Evolutionary conservation across 371 early-diverging fungal species (phyloP).

Genomic region (Sporodiniella umbellata): DNA sequence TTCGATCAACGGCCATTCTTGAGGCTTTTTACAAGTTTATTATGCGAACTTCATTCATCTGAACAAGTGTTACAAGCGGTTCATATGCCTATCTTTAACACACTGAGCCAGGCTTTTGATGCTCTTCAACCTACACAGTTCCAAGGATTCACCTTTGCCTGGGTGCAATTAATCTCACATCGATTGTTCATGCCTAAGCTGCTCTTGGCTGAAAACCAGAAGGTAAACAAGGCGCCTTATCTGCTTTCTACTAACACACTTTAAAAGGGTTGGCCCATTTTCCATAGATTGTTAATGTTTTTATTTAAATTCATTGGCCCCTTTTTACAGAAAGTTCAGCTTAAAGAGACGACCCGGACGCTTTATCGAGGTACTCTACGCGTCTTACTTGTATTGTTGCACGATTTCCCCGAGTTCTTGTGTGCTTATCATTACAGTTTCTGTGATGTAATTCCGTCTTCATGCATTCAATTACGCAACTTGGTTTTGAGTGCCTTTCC

Average conservation of each 20-base stretch:
- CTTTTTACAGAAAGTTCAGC: constrained; percentile 67
- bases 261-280: constrained; percentile 80
- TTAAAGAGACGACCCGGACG: constrained; percentile 73
- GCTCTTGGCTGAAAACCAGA: constrained; percentile 69
- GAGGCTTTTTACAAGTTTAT: constrained; percentile 80
- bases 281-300: constrained; percentile 76
- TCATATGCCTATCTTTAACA: constrained; percentile 67
- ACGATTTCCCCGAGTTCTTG: constrained; percentile 97
- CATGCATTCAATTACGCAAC: constrained; percentile 94
- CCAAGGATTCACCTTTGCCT: constrained; percentile 94
- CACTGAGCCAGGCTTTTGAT: constrained; percentile 79
- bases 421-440: constrained; percentile 91
- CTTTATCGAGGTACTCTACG: constrained; percentile 90
- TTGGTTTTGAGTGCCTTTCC: constrained; percentile 95
- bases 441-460: constrained; percentile 89
- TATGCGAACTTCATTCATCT: constrained; percentile 77
- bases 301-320: constrained; percentile 87
- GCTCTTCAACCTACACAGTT: constrained; percentile 84
- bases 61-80: constrained; percentile 67
- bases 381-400: constrained; percentile 87
- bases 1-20: constrained; percentile 94
- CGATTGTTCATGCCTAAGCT: constrained; percentile 90
- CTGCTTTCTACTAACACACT: too few species aligned
- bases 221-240: constrained; percentile 41
- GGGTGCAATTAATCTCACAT: constrained; percentile 93